Conservation (phyloP, 225 moss, liverwort and hornwort genomes). For the Rhytidiadelphus loreus region DNA sequence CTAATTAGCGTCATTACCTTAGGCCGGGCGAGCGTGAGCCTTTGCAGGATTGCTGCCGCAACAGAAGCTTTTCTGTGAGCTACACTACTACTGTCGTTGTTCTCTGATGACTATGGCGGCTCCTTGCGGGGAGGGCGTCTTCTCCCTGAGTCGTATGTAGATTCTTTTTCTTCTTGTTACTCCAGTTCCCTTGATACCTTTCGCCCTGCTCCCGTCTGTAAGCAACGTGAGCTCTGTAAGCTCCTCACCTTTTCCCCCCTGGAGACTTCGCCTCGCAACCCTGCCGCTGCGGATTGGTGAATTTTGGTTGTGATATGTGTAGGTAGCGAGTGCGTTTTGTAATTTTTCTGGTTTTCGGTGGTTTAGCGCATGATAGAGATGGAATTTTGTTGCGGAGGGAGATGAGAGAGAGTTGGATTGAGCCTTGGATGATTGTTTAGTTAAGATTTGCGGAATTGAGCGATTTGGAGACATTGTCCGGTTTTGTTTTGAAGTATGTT, state of each 20-base stretch:
- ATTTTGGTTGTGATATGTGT: not conserved
- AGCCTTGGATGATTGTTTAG: not conserved
- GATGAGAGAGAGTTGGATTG: not conserved
- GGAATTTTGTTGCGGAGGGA: not conserved
- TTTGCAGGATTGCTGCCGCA: not conserved
- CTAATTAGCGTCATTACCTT: not conserved
- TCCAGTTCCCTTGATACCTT: not conserved
- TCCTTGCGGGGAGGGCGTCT: not conserved
- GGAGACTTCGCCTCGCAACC: conserved; percentile 2
- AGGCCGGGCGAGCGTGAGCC: not conserved
- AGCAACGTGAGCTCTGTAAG: not conserved
- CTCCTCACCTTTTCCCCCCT: not conserved
- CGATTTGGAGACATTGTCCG: not conserved
- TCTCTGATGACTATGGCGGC: not conserved
- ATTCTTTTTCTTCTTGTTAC: not conserved
- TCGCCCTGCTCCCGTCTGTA: not conserved
- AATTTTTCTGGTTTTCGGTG: not conserved
- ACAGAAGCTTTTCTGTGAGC: not conserved
- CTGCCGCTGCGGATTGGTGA: conserved; percentile 9
- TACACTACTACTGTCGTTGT: not conserved
- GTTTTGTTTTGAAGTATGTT: not conserved
- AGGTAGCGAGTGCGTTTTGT: not conserved
- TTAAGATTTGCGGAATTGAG: not conserved
- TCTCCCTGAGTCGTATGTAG: not conserved
- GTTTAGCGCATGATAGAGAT: not conserved